Conservation (phyloP, 2,329 filamentous ascomycete genomes). For the Endoconidiophora laricicola region DNA sequence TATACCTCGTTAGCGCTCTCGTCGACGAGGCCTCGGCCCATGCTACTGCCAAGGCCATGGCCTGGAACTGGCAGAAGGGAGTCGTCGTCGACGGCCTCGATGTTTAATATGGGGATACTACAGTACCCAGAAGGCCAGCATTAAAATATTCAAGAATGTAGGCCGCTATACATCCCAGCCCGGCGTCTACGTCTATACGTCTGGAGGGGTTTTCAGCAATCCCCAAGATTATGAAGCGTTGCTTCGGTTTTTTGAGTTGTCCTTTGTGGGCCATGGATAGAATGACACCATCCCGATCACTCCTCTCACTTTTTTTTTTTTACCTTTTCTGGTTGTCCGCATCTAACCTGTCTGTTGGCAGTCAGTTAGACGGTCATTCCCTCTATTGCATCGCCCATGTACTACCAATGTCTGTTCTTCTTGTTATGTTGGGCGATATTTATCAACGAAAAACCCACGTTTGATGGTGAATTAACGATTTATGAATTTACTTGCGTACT, state of each 20-base stretch:
- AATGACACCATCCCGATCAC: not conserved
- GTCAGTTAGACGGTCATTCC: not conserved
- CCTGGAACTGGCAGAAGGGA: slow-evolving; percentile 77
- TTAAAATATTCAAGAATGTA: too few species aligned
- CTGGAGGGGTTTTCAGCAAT: not conserved
- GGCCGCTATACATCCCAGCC: too few species aligned
- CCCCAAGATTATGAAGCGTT: not conserved
- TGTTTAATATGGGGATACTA: slow-evolving; percentile 34
- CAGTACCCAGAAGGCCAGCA: too few species aligned
- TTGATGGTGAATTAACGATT: slow-evolving; percentile 5
- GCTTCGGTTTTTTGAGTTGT: not conserved
- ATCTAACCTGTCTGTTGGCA: not conserved
- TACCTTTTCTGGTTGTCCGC: not conserved
- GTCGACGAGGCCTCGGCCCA: slow-evolving; percentile 61
- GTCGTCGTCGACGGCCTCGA: slow-evolving; percentile 72
- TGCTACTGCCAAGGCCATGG: slow-evolving; percentile 58
- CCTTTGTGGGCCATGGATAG: not conserved
- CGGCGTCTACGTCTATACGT: not conserved
- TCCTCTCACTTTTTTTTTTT: not conserved
- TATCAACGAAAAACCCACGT: slow-evolving; percentile 1
- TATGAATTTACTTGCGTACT: slow-evolving; percentile 1
- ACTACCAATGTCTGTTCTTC: not conserved
- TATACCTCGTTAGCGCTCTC: slow-evolving; percentile 73
- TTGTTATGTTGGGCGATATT: not conserved
- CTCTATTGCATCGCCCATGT: not conserved